Evolutionary conservation across 2,329 filamentous ascomycete species (phyloP), one percentile per base, ranked within the genome.

Genomic region (Sclerotinia spermophila): DNA sequence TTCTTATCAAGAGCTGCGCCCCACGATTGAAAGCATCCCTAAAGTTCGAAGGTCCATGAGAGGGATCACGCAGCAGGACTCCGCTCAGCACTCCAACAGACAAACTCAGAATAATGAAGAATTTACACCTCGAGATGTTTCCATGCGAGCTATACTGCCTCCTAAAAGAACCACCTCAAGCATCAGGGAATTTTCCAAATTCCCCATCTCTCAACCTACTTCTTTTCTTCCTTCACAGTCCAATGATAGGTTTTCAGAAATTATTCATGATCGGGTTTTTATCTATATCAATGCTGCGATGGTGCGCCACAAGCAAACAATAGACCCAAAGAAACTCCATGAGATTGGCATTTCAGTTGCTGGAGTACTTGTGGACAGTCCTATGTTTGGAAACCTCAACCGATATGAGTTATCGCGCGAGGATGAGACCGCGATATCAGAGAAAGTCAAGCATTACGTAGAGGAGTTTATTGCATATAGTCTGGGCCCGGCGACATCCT

Each of bases 271-370:
- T 5, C 65, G 68, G 33, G 65, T 71, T 2, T 71, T 68, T 30
- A n/a, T 55, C 6, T 45, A 71, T 33, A 68, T 71, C 33, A 68
- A 27, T 27, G 40, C 42, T n/a, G 69, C 69, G 19, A 71, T 68
- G 64, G 38, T 13, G 7, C 65, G 56, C 38, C 65, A 71, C 44
- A 53, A 67, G 10, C 62, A 58, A 42, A 55, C 11, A 19, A 61
- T 71, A 51, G 42, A 35, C 1, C 33, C 48, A 30, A 35, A 13
- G 17, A 68, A 61, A 33, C 69, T 71, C 27, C 51, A 44, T 19
- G 65, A 61, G 27, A 71, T 71, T 68, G 69, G 65, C 5, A 56
- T n/a, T 27, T n/a, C 67, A 38, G 56, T 67, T 40, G 69, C 64
- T 62, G 55, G 65, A 0, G 65, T 51, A 55, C 33, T 71, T 30